Evolutionary conservation across 2,329 filamentous ascomycete genomes (phyloP).

Genomic region (Botrytis cinerea): DNA sequence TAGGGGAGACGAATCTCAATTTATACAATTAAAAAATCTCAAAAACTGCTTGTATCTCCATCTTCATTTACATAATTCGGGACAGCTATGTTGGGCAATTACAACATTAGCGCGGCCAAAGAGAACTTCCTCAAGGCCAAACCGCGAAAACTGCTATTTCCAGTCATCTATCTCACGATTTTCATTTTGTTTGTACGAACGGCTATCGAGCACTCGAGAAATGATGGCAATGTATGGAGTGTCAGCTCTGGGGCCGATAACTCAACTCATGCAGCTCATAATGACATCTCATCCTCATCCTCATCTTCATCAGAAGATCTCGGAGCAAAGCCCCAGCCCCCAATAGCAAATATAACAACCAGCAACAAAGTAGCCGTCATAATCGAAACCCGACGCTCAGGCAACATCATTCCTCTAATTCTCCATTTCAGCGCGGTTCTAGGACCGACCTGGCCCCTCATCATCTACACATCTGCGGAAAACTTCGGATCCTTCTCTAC

Average conservation of each 20-base stretch:
- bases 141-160: conserved; percentile 19
- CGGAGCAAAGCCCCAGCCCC: conserved; percentile 8
- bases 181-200: conserved; percentile 19
- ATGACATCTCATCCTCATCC: neutral
- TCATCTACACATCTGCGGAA: conserved; percentile 45
- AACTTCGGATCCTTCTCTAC: conserved; percentile 39
- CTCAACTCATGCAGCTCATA: neutral
- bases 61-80: neutral
- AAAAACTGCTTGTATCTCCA: neutral
- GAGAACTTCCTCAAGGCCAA: conserved; percentile 22
- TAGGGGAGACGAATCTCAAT: neutral
- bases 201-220: conserved; percentile 8
- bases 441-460: conserved; percentile 48
- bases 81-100: conserved; percentile 17
- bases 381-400: conserved; percentile 43
- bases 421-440: conserved; percentile 46
- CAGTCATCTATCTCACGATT: conserved; percentile 9
- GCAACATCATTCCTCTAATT: conserved; percentile 43
- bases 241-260: neutral
- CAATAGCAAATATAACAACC: conserved; percentile 32
- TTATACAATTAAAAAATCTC: neutral
- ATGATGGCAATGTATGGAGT: neutral
- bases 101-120: conserved; percentile 8
- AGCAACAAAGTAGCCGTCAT: conserved; percentile 44
- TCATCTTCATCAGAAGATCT: neutral